Base-by-base conservation (phyloP, 148 eudicot genomes). In the Dianthus caryophyllus region DNA sequence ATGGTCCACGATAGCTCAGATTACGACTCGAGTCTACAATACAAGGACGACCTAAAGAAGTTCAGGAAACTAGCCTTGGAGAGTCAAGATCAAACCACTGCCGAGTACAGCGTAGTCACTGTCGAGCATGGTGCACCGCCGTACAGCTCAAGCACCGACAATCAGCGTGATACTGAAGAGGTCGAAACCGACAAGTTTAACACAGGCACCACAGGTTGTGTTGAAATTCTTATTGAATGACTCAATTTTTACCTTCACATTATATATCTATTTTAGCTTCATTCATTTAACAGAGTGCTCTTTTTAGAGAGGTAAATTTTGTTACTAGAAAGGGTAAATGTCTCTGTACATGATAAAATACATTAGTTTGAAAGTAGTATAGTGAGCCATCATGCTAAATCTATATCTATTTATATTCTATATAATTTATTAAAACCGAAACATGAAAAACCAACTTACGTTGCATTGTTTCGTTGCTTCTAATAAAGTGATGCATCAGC, bases 131-230 rank as follows among this genome's bases (percentile, higher is more conserved):
- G 77, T 58, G 66, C 48, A 1, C 80, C 74, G 9, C 91, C 85
- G 18, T 87, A 87, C 53, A 86, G 77, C 78, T 87, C 95, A 5
- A 90, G 97, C 62, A 84, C 91, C 31, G 89, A 82, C 44, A 76
- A 70, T 61, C 79, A 71, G 46, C 78, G 21, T 29, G 83, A 78
- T 20, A 78, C 81, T 47, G 82, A 46, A 61, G 90, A 84, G 61
- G 48, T 53, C 16, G 81, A 72, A 63, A 68, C 50, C 5, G 60
- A 60, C 44, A 69, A 79, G 49, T 53, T 65, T 33, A 70, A 63
- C 33, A 56, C 58, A 17, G 71, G 54, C 11, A 60, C 47, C 4
- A 44, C 61, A 51, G 71, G 67, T 47, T 78, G 38, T 56, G 74
- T 46, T 54, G 81, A 77, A 44, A 75, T 81, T 48, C 74, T 69